Evolutionary conservation across 495 filamentous ascomycete genomes (phyloP).

Genomic region (Ramalina peruviana): DNA sequence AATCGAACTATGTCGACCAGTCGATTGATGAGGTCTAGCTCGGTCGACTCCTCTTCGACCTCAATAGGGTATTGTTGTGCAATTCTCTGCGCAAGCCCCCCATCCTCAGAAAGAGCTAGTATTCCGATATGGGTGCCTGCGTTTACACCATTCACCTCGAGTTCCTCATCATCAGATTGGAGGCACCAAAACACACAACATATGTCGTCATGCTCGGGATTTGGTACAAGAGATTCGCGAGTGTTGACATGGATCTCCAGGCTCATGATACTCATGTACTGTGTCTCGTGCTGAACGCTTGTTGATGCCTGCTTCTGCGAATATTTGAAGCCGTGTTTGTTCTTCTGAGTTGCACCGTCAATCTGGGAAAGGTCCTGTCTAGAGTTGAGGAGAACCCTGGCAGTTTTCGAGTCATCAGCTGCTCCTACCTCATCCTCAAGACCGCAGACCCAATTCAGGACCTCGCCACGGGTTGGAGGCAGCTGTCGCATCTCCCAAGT

Average conservation of each 20-base stretch:
- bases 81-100: slow-evolving; percentile 31
- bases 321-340: slow-evolving; percentile 72
- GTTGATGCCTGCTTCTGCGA: slow-evolving; percentile 64
- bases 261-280: slow-evolving; percentile 96
- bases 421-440: slow-evolving; percentile 5
- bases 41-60: slow-evolving; percentile 58
- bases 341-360: slow-evolving; percentile 76
- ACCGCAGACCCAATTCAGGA: slow-evolving; percentile 49
- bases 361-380: slow-evolving; percentile 58
- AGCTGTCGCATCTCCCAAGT: slow-evolving; percentile 51
- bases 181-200: slow-evolving; percentile 83
- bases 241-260: slow-evolving; percentile 93
- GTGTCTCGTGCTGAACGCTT: slow-evolving; percentile 69
- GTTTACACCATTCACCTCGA: slow-evolving; percentile 37
- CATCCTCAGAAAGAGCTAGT: slow-evolving; percentile 46
- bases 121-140: slow-evolving; percentile 52
- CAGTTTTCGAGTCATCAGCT: neutral
- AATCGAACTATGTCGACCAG: slow-evolving; percentile 75
- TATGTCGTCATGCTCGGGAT: slow-evolving; percentile 87
- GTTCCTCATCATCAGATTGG: slow-evolving; percentile 51
- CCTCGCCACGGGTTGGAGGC: slow-evolving; percentile 61
- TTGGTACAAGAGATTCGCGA: slow-evolving; percentile 60
- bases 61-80: slow-evolving; percentile 36
- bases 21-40: slow-evolving; percentile 69
- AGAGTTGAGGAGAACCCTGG: neutral